Evolutionary conservation across 352 stramenopile species (phyloP), one percentile per base, ranked within the genome.

Genomic region (Phytophthora meadii): DNA sequence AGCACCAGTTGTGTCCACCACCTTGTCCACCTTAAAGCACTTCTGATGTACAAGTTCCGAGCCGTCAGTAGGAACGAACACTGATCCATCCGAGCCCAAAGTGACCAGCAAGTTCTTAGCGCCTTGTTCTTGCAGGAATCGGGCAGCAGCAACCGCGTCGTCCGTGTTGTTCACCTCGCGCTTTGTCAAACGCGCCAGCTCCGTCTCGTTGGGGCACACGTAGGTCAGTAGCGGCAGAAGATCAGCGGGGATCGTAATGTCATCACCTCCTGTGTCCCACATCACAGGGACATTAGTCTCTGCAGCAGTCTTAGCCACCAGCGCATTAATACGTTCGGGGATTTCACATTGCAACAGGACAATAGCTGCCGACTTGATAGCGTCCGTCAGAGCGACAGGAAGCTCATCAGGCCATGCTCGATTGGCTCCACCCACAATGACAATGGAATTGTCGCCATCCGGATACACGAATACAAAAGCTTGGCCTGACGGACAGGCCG

Each of bases 401-500:
- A 95, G 65, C 19, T 65, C 17, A 0, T 72, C 27, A 0, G 82
- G 75, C 87, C 87, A 95, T 40, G 77, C 72, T 15, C 65, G 65
- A 37, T 95, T 95, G 19, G 87, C 87, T 17, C 87, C 87, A 7
- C 83, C 83, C 4, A 95, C 82, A 39, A 95, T 89, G 17, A 95
- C 78, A 55, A 95, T 95, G 28, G 85, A 92, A 57, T 95, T 95
- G 54, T 93, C 81, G 19, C 87, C 87, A 53, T 90, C 75, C 32
- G 87, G 84, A 45, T 92, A 90, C 32, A 93, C 78, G 8, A 95
- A 93, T 39, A 95, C 85, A 55, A 92, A 90, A 8, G 87, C 87
- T 54, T 95, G 87, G 14, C 87, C 87, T 5, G 85, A 94, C 1
- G 84, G 74, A 7, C 71, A 86, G 45, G 47, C 49, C 11, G 72